Evolutionary conservation across 2,329 filamentous ascomycete genomes (phyloP).

Genomic region (Fusarium praegraminearum): DNA sequence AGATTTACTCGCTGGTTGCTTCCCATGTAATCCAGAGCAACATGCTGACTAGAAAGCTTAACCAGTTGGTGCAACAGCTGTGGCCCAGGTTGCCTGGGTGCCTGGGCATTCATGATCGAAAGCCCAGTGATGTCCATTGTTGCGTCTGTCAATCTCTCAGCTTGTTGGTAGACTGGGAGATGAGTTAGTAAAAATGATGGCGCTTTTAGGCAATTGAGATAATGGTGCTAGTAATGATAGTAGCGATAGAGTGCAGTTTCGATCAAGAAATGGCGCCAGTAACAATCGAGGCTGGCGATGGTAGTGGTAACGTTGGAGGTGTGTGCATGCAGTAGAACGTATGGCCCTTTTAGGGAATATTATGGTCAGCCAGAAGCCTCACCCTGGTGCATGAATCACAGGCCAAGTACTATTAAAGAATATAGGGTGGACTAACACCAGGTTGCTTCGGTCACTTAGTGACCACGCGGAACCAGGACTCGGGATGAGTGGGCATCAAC

Average conservation of each 20-base stretch:
- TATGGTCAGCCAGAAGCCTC: constrained; percentile 43
- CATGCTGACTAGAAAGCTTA: constrained; percentile 46
- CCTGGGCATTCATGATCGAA: constrained; percentile 62
- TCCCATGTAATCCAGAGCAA: constrained; percentile 52
- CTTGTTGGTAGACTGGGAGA: constrained; percentile 7
- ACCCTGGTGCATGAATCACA: constrained; percentile 35
- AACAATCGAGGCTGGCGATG: constrained; percentile 9
- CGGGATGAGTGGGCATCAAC: constrained; percentile 36
- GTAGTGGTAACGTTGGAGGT: constrained; percentile 25
- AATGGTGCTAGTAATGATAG: constrained; percentile 3
- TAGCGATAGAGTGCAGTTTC: constrained; percentile 23
- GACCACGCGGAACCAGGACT: constrained; percentile 40
- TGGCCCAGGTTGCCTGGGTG: constrained; percentile 58
- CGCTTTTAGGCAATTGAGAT: constrained; percentile 11
- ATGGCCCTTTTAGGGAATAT: constrained; percentile 45
- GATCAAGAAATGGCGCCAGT: constrained; percentile 26
- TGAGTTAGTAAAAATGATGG: constrained; percentile 2
- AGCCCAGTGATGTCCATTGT: constrained; percentile 49
- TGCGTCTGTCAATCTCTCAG: constrained; percentile 9
- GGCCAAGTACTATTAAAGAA: constrained; percentile 45
- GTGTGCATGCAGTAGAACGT: constrained; percentile 37
- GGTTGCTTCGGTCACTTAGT: constrained; percentile 41
- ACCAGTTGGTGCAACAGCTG: constrained; percentile 70
- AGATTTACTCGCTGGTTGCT: constrained; percentile 54
- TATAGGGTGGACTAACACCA: constrained; percentile 48